Evolutionary conservation across 345 rosid genomes (phyloP).

Genomic region (Lenwebbia sp.): DNA sequence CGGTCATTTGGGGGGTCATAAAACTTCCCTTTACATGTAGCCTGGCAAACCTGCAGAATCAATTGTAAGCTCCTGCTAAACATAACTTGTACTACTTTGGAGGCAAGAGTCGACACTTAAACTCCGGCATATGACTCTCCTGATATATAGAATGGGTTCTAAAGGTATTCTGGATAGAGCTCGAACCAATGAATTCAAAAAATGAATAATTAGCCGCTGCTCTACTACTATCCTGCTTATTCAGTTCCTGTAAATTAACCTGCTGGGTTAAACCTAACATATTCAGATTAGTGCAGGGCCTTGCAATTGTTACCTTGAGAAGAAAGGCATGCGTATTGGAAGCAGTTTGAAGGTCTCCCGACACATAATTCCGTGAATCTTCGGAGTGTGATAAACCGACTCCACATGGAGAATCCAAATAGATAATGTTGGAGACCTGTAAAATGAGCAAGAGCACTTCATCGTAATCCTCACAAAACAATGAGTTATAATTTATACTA

Average conservation of each 20-base stretch:
- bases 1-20: background rate
- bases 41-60: slow-evolving; percentile 17
- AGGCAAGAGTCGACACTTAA: slow-evolving; percentile 30
- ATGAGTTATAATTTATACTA: background rate
- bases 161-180: slow-evolving; percentile 22
- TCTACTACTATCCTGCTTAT: background rate
- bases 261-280: background rate
- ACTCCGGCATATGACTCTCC: slow-evolving; percentile 43
- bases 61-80: background rate
- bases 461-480: too few relatives aligned
- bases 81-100: slow-evolving; percentile 17
- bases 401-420: too few relatives aligned
- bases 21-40: slow-evolving; percentile 28
- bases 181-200: slow-evolving; percentile 26
- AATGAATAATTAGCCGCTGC: background rate
- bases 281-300: too few relatives aligned
- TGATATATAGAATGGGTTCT: slow-evolving; percentile 29
- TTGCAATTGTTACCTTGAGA: too few relatives aligned
- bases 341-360: too few relatives aligned
- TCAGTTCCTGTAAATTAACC: background rate
- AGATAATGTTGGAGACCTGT: slow-evolving; percentile 45
- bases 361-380: too few relatives aligned
- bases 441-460: background rate
- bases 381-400: too few relatives aligned
- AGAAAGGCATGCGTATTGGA: too few relatives aligned